Percentiles rank a stretch among this genome's conserved stretches.
phyloP scores from a whole-genome alignment of 352 stramenopile genomes.

The Poterioochromonas sp. region DNA sequence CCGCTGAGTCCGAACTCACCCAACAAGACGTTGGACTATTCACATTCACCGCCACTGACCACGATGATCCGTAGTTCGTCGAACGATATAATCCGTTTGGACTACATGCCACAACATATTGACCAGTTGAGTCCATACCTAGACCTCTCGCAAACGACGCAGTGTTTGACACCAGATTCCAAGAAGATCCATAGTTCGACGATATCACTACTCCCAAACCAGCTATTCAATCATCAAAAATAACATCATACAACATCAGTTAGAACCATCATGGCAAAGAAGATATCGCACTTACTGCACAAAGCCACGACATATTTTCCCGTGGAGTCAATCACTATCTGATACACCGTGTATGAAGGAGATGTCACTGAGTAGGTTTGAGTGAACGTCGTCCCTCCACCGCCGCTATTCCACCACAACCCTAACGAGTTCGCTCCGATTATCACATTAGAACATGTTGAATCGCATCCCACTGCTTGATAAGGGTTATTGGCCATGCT shows the following conservation, averaged over 20 bases:
- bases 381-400: slow-evolving; percentile 7
- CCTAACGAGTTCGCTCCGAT: slow-evolving; percentile 8
- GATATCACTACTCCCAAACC: slow-evolving; percentile 11
- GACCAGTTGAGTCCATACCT: slow-evolving; percentile 10
- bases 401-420: slow-evolving; percentile 7
- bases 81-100: slow-evolving; percentile 13
- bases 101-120: slow-evolving; percentile 14
- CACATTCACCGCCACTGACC: slow-evolving; percentile 7
- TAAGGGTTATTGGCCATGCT: slow-evolving; percentile 11
- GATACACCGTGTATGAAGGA: slow-evolving; percentile 11
- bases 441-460: slow-evolving; percentile 15
- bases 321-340: slow-evolving; percentile 11
- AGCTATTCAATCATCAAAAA: slow-evolving; percentile 17
- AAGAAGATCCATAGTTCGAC: slow-evolving; percentile 13
- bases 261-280: slow-evolving; percentile 13
- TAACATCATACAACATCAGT: slow-evolving; percentile 15
- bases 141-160: slow-evolving; percentile 7
- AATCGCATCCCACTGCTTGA: slow-evolving; percentile 10
- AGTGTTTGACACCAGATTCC: slow-evolving; percentile 11
- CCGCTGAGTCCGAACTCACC: slow-evolving; percentile 5
- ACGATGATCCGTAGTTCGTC: slow-evolving; percentile 10
- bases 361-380: slow-evolving; percentile 11
- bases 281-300: slow-evolving; percentile 11
- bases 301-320: slow-evolving; percentile 13
- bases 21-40: slow-evolving; percentile 13